Base-by-base conservation (phyloP, 768 basidiomycete species). In the Collybia sordida region DNA sequence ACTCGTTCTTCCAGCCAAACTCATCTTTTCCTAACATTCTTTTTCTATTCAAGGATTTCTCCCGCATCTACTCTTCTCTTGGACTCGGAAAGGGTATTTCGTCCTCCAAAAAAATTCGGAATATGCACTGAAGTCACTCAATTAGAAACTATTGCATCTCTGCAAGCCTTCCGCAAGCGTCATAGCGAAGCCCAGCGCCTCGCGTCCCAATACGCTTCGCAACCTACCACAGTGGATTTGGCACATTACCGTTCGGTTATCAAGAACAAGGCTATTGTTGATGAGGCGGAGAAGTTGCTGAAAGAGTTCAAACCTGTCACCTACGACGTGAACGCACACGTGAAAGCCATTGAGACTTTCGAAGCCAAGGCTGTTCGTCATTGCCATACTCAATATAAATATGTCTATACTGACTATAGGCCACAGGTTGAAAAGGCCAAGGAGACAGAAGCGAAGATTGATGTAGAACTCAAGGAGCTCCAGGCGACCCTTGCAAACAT, bases 91-190 rank as follows among this genome's bases (percentile, higher is more conserved):
- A 90, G 77, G 90, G 91, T 90, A 45, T n/a, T 78, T 68, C 37
- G 18, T 48, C 35, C 11, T 49, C n/a, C 35, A 17, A 28, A 24
- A n/a, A 31, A 17, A 23, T 34, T 37, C 12, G 38, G 24, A n/a
- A 12, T 28, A 49, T 21, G n/a, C 37, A 9, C 48, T 45, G 27
- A 48, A 45, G 21, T 40, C 8, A 36, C 34, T 28, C 52, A 25
- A 49, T 19, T 70, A 93, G 93, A 98, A 77, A 95, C 96, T 60
- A 80, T 97, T 63, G 78, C 91, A 48, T 73, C 92, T 46, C 81
- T 99, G 45, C 90, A 92, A 69, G 88, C 90, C 35, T 98, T 99
- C 86, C 90, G 97, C 72, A 97, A 95, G 72, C 92, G 97, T 52
- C 85, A 96, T 71, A 75, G 75, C 58, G 92, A 98, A 47, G 96